Evolutionary conservation across 2,329 filamentous ascomycete genomes (phyloP), one percentile per base, ranked within the genome.

Genomic region (Alternaria gansuensis): DNA sequence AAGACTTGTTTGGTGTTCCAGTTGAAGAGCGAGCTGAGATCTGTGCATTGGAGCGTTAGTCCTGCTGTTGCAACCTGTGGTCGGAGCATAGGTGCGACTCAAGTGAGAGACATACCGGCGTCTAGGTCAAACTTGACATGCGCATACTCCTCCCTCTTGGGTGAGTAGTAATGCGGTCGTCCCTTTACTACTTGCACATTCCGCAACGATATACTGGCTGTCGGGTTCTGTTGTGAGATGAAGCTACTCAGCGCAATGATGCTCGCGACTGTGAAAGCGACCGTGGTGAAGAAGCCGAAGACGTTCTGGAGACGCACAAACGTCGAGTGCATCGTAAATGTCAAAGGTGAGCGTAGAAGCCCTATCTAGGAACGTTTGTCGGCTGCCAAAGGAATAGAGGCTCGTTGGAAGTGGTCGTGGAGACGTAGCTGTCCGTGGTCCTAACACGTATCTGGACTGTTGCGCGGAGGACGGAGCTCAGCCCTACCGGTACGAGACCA

Each of bases 1-100:
- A 98, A 99, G 72, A 99, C 82, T 81, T 98, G 92, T 80, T 99
- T 99, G 21, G 96, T 99, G 84, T 99, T 99, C 95, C 94, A 99
- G 75, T 91, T 96, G 85, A 98, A 98, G 70, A 99, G 91, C 41
- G 90, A 90, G 60, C 88, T 90, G 60, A 99, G 86, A 81, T 99
- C 94, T 84, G 63, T 8, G 21, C 9, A 54, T 11, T 9, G 31
- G 9, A 33, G 31, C 14, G 45, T 59, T 7, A 59, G 51, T 40
- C 8, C 13, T 14, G 17, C 10, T 44, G 17, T 54, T 33, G n/a
- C 36, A 23, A 17, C 1, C 33, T 39, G 13, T 39, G 11, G 14
- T 5, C 14, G 26, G 4, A 33, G 13, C 37, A 34, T 36, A 1
- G 10, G 10, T 17, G 21, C 13, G 21, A 48, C 13, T 33, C 13